Conservation (phyloP, 352 stramenopile genomes). For the Globisporangium abappressorium region DNA sequence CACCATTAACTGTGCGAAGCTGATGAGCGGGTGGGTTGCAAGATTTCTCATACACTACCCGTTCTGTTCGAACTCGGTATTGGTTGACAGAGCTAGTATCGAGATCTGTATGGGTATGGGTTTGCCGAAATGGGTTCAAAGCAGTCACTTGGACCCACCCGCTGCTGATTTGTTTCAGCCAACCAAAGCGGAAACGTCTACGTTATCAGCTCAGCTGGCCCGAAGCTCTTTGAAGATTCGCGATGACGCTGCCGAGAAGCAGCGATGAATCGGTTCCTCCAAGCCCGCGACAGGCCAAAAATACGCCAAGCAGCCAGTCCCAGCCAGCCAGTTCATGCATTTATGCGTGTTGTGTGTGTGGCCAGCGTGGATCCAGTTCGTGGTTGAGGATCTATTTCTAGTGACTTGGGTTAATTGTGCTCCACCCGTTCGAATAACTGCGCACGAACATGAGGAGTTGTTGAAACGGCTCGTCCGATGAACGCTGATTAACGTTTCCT, state of each 20-base stretch:
- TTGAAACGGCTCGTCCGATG: background rate
- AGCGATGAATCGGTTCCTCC: background rate
- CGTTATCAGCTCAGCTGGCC: conserved; percentile 11
- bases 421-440: background rate
- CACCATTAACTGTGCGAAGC: too few relatives aligned
- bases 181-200: conserved; percentile 14
- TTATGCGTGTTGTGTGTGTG: background rate
- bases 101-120: background rate
- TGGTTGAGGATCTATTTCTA: background rate
- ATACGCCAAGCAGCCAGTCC: background rate
- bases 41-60: background rate
- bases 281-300: conserved; percentile 5
- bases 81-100: background rate
- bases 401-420: background rate
- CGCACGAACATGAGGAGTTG: background rate
- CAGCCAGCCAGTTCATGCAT: background rate
- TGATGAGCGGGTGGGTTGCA: background rate
- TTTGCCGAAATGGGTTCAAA: background rate
- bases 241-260: conserved; percentile 14
- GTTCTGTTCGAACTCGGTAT: background rate
- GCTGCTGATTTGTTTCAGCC: conserved; percentile 3
- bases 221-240: conserved; percentile 16
- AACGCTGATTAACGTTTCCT: background rate
- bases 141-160: background rate
- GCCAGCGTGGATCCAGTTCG: background rate